phyloP scores from a whole-genome alignment of 805 yeast genomes.

The Peterozyma xylosa region DNA sequence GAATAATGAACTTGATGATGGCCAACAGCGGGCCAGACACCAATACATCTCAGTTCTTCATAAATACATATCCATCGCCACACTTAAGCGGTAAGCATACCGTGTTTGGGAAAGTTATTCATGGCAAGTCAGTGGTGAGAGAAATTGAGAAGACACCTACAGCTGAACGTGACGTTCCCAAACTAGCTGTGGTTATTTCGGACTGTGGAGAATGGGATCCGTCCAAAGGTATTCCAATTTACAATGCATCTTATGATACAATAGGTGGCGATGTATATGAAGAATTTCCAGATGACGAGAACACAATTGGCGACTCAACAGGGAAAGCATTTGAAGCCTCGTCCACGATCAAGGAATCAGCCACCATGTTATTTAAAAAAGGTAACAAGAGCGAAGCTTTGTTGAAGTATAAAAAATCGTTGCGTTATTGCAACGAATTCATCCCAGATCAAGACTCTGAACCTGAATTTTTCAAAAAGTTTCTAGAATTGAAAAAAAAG shows the following conservation, averaged over 20 bases:
- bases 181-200: slow-evolving; percentile 34
- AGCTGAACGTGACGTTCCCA: slow-evolving; percentile 34
- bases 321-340: slow-evolving; percentile 44
- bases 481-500: slow-evolving; percentile 40
- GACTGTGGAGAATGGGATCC: slow-evolving; percentile 61
- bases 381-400: slow-evolving; percentile 55
- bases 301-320: slow-evolving; percentile 37
- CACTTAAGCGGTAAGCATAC: slow-evolving; percentile 74
- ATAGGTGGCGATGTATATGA: slow-evolving; percentile 69
- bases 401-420: slow-evolving; percentile 57
- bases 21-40: slow-evolving; percentile 48
- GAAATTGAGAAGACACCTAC: slow-evolving; percentile 48
- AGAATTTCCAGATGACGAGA: slow-evolving; percentile 74
- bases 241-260: slow-evolving; percentile 51
- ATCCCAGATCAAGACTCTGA: slow-evolving; percentile 65
- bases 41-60: slow-evolving; percentile 65
- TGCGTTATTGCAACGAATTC: slow-evolving; percentile 64
- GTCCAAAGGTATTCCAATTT: slow-evolving; percentile 45
- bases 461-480: slow-evolving; percentile 41
- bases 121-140: slow-evolving; percentile 65
- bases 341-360: slow-evolving; percentile 57
- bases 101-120: slow-evolving; percentile 64
- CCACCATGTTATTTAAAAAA: slow-evolving; percentile 48
- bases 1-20: slow-evolving; percentile 48
- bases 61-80: slow-evolving; percentile 60